phyloP scores from a whole-genome alignment of 1,139 yeast genomes.

The Neolecta irregularis region DNA sequence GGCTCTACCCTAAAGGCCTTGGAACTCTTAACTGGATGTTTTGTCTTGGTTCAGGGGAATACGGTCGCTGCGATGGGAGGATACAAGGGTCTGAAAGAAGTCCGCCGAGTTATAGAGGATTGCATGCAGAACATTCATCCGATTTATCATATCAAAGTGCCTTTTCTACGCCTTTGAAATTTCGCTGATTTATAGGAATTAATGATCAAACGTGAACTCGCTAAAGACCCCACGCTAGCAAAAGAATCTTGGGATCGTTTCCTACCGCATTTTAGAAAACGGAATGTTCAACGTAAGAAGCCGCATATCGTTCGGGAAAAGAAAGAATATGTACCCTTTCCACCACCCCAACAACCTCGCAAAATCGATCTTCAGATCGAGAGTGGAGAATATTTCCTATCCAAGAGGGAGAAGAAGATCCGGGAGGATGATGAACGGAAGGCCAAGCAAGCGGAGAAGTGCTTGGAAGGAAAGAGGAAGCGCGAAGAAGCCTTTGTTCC shows the following conservation, averaged over 20 bases:
- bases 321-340: constrained; percentile 96
- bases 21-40: constrained; percentile 83
- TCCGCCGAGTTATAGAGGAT: constrained; percentile 89
- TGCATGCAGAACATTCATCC: constrained; percentile 96
- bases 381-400: constrained; percentile 78
- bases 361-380: constrained; percentile 95
- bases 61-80: constrained; percentile 98
- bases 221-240: constrained; percentile 88
- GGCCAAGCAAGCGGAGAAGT: constrained; percentile 58
- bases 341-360: constrained; percentile 94
- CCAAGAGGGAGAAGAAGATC: constrained; percentile 32
- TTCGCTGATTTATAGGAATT: constrained; percentile 34
- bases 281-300: constrained; percentile 87
- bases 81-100: constrained; percentile 77
- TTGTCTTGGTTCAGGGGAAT: constrained; percentile 90
- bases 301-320: constrained; percentile 57
- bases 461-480: constrained; percentile 50
- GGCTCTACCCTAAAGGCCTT: constrained; percentile 94
- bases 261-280: constrained; percentile 91
- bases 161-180: neutral
- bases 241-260: constrained; percentile 95
- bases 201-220: constrained; percentile 91
- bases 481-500: constrained; percentile 69
- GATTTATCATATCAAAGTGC: constrained; percentile 67
- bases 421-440: constrained; percentile 43